Percentiles rank a stretch among this genome's conserved stretches.
Conservation (phyloP, 2,329 filamentous ascomycete species). For the Verticillium dahliae region DNA sequence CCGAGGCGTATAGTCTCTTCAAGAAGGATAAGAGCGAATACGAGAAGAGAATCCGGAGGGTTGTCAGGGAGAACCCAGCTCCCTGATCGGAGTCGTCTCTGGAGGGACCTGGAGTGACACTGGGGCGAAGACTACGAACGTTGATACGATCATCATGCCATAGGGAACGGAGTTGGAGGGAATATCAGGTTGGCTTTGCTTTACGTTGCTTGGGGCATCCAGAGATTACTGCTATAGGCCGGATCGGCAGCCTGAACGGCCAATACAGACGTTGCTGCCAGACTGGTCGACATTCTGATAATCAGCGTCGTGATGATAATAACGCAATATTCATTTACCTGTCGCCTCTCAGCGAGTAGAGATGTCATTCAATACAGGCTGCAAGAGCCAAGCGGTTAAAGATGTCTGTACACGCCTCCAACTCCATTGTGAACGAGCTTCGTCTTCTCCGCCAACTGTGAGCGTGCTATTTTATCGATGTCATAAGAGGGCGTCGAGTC, state of each 20-base stretch:
- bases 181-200: background rate
- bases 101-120: constrained; percentile 26
- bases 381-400: no score
- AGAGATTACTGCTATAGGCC: background rate
- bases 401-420: no score
- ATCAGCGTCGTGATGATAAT: background rate
- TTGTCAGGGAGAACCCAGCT: constrained; percentile 85
- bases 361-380: no score
- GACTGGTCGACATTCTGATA: background rate
- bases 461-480: no score
- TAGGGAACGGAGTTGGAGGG: background rate
- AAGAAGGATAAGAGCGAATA: constrained; percentile 86
- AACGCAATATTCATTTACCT: background rate
- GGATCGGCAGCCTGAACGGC: background rate
- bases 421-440: no score
- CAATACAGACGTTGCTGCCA: background rate
- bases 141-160: constrained; percentile 1
- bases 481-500: no score
- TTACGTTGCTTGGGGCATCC: background rate
- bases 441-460: no score
- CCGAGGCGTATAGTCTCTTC: constrained; percentile 94
- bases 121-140: background rate
- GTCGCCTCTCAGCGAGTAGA: no score
- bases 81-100: constrained; percentile 27
- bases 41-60: constrained; percentile 77